A percentile compares a stretch with the other conserved stretches of the same genome.
Evolutionary conservation across 139 green algal genomes (phyloP).

Genomic region (Chlamydomonas asymmetrica): DNA sequence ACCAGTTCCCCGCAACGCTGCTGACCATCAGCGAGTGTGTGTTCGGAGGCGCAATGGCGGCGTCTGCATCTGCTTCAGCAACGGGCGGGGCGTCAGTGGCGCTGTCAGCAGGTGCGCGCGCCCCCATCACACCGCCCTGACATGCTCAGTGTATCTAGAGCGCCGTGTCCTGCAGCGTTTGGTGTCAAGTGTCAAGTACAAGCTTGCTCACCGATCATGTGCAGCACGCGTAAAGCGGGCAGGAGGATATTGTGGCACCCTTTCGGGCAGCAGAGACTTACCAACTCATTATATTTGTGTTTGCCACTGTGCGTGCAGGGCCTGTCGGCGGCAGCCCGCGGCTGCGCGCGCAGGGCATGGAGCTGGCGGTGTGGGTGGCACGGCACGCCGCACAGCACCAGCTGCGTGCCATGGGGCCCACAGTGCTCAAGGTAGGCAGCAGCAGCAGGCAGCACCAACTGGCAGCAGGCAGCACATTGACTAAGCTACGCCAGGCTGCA

Average conservation of each 20-base stretch:
- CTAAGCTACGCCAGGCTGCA: not conserved
- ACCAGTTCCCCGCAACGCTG: conserved; percentile 67
- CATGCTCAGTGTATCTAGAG: not conserved
- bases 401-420: conserved; percentile 59
- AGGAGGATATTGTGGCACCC: too few species aligned
- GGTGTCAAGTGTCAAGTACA: not conserved
- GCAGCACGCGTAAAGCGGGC: too few species aligned
- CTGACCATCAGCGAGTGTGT: conserved; percentile 43
- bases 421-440: conserved; percentile 46
- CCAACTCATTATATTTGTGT: too few species aligned
- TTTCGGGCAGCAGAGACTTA: too few species aligned
- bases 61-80: not conserved
- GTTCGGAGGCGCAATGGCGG: conserved; percentile 7
- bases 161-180: not conserved
- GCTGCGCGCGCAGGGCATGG: conserved; percentile 76
- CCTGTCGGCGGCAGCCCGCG: conserved; percentile 28
- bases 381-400: conserved; percentile 67
- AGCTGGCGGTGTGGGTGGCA: conserved; percentile 88
- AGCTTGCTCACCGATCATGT: too few species aligned
- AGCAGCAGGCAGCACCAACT: too few species aligned
- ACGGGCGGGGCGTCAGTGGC: not conserved
- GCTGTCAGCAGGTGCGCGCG: not conserved
- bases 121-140: not conserved
- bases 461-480: too few species aligned
- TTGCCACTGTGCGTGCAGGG: not conserved